Base-by-base conservation (phyloP, 208 protist genomes). In the Angomonas ambiguus region DNA sequence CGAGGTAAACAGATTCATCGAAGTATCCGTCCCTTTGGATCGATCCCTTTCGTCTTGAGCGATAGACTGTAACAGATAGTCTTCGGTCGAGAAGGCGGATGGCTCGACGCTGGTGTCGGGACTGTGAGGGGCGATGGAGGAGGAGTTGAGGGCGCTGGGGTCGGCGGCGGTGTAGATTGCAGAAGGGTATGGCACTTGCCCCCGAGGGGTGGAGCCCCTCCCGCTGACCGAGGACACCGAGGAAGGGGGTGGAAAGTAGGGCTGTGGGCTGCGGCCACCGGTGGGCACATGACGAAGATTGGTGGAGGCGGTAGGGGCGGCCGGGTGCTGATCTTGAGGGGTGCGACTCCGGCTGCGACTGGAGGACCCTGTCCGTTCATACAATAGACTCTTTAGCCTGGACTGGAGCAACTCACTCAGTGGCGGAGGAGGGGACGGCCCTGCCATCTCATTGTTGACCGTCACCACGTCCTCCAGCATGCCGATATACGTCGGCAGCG, bases 1-100 rank as follows among this genome's bases (percentile, higher is more conserved):
- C 10, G 67, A 62, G 16, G 87, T 79, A 65, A 95, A 95, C 16
- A 69, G 62, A 51, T 79, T 65, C n/a, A 51, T 62, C 31, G 34
- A n/a, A 22, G 27, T 30, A 42, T 53, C 45, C 24, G 18, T 53
- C 18, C 42, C 32, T 28, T 27, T 42, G 33, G 31, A 49, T 10
- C 27, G 33, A 22, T 49, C 33, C 34, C 2, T 4, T 16, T 32
- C 18, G 30, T 42, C 62, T 32, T 38, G 34, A 42, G 27, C 5
- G 59, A 49, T 51, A 2, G 22, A 34, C 13, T 30, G n/a, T 49
- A 20, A 24, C 42, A 65, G 34, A 34, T 58, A 62, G n/a, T 62
- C 33, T 35, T 62, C 58, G n/a, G 8, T 35, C 10, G 31, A 24
- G 13, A 22, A 48, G 20, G 18, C 25, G 3, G 32, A 51, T 22